A percentile compares a stretch with the other conserved stretches of the same genome.
These are phyloP conservation scores for Austroboletus novae-zelandiae DNA, from an alignment of 1,284 basidiomycete species.

Conservation along the genomic window DNA sequence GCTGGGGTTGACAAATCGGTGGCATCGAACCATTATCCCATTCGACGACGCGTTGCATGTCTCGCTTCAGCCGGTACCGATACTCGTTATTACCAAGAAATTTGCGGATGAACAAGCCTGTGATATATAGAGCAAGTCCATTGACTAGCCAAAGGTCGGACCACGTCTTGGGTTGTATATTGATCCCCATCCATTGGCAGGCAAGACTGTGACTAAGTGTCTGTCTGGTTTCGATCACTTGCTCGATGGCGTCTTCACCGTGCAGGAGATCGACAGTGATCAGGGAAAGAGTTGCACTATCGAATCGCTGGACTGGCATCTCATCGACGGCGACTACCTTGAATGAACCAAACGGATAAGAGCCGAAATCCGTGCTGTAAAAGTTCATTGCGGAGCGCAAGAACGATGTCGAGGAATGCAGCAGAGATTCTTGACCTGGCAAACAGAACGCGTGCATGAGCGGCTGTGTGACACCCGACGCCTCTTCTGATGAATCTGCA, in stretches of 20 bases:
- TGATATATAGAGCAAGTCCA: constrained; percentile 89
- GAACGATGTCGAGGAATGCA: constrained; percentile 70
- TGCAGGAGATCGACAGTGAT: constrained; percentile 84
- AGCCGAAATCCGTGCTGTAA: constrained; percentile 90
- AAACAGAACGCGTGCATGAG: constrained; percentile 92
- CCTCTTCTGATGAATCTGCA: constrained; percentile 60
- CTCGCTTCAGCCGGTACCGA: constrained; percentile 92
- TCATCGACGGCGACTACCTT: constrained; percentile 97
- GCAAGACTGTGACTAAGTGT: constrained; percentile 86
- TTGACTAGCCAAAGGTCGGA: constrained; percentile 97
- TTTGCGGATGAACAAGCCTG: constrained; percentile 84
- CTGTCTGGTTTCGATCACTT: constrained; percentile 89
- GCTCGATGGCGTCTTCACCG: constrained; percentile 89
- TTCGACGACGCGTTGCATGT: constrained; percentile 91
- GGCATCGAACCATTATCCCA: constrained; percentile 89
- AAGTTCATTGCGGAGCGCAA: constrained; percentile 90
- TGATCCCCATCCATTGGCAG: constrained; percentile 97
- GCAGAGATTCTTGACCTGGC: constrained; percentile 78
- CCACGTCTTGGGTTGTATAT: constrained; percentile 93
- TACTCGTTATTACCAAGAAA: constrained; percentile 97
- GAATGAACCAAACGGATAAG: constrained; percentile 95
- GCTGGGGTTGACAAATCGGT: constrained; percentile 90
- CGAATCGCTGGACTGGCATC: constrained; percentile 74
- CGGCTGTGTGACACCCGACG: constrained; percentile 71
- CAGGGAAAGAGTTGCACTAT: constrained; percentile 83